phyloP scores from a whole-genome alignment of 73 alveolate genomes.

The Stentor roeselii region DNA sequence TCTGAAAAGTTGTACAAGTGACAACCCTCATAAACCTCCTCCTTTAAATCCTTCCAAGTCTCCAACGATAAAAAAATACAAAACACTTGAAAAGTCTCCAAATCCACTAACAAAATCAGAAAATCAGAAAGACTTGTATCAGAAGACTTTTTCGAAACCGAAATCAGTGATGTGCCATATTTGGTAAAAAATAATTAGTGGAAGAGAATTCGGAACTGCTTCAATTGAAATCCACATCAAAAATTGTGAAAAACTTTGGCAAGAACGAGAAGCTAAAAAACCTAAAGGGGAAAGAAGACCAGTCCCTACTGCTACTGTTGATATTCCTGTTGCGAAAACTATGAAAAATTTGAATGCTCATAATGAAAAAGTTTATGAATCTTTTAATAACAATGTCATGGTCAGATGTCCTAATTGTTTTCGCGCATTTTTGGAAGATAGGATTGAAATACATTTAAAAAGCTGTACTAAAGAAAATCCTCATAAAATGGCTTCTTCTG shows the following conservation, averaged over 20 bases:
- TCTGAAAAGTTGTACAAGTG: slow-evolving; percentile 17
- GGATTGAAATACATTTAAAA: slow-evolving; percentile 79
- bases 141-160: neutral
- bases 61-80: too few relatives aligned
- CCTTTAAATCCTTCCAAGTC: neutral
- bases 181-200: slow-evolving; percentile 48
- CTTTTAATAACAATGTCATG: slow-evolving; percentile 52
- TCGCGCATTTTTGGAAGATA: slow-evolving; percentile 87
- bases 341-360: neutral
- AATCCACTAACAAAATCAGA: neutral
- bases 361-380: slow-evolving; percentile 4
- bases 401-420: slow-evolving; percentile 86
- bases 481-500: neutral
- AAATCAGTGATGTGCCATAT: slow-evolving; percentile 28
- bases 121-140: neutral
- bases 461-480: slow-evolving; percentile 54
- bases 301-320: slow-evolving; percentile 27
- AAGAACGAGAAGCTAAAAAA: slow-evolving; percentile 46
- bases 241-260: slow-evolving; percentile 47
- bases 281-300: slow-evolving; percentile 32
- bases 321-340: neutral
- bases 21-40: neutral
- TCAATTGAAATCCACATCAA: slow-evolving; percentile 69
- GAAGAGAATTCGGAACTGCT: slow-evolving; percentile 86
- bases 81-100: neutral